These are phyloP conservation scores for Hura crepitans DNA, from an alignment of 441 rosid species.

Conservation along the genomic window DNA sequence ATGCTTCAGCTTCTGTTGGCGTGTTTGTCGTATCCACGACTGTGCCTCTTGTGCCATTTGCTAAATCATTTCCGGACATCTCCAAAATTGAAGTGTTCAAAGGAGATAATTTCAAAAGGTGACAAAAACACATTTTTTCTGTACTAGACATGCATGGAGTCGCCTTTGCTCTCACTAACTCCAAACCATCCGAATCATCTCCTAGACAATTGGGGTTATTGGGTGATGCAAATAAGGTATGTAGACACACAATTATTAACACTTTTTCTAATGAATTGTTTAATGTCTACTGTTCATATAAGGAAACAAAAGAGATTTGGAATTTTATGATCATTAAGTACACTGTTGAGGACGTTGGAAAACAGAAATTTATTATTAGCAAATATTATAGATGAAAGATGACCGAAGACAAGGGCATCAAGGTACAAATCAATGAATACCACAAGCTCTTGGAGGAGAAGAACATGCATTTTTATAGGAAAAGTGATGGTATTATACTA, in stretches of 20 bases:
- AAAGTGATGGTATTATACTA: too few species aligned
- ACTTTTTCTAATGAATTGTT: slow-evolving; percentile 8
- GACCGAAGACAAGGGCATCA: too few species aligned
- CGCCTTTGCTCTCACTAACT: neutral
- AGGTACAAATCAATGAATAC: too few species aligned
- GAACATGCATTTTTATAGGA: too few species aligned
- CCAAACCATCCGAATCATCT: neutral
- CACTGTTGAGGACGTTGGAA: slow-evolving; percentile 5
- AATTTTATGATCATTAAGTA: slow-evolving; percentile 3
- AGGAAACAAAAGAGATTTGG: slow-evolving; percentile 3
- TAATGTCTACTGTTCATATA: neutral
- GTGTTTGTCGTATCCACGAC: too few species aligned
- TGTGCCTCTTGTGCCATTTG: neutral
- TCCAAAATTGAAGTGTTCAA: neutral
- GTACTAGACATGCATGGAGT: neutral
- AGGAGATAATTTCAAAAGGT: neutral
- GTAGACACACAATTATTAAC: neutral
- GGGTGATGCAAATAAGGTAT: neutral
- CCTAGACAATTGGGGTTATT: neutral
- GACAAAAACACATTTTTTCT: neutral
- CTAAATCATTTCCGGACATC: neutral
- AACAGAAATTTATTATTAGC: too few species aligned
- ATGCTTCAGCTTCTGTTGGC: too few species aligned
- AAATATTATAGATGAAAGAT: too few species aligned
- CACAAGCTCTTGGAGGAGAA: too few species aligned